Evolutionary conservation across 148 eudicot genomes (phyloP), one percentile per base, ranked within the genome.

Genomic region (Chenopodium album): DNA sequence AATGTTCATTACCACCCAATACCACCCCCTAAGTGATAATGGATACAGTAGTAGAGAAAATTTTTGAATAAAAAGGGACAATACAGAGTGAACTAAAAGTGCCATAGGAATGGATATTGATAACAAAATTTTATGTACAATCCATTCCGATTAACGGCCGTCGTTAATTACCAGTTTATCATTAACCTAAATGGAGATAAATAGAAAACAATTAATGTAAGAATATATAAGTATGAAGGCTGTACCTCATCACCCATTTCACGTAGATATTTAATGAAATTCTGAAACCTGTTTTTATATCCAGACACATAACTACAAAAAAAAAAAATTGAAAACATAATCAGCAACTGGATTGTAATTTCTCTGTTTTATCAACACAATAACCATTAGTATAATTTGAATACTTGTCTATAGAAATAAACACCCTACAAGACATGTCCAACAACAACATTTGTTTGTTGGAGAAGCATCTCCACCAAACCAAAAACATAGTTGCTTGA

Each of bases 171-270:
- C 44, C 44, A 41, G 6, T 41, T 41, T 5, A 41, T 7, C 44
- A 41, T 41, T 41, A 41, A 41, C 44, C 5, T 41, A 41, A 41
- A 0, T 41, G 44, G 44, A 41, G 44, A 41, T 41, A 68, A 34
- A 47, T 67, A 66, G 54, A 11, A 56, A 19, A 67, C 13, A 46
- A 44, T 46, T 41, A 41, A 16, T 66, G 20, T 50, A 37, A 48
- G 16, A n/a, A 52, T 44, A 28, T 23, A 59, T 46, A 34, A 2
- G 31, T 10, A 69, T 11, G n/a, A 79, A 56, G 63, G 84, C 80
- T 19, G 62, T 92, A 95, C 99, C 98, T 95, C 99, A 83, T 95
- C 99, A 23, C 99, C 99, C 99, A 95, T 95, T 90, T 95, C 99
- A 31, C 99, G 91, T 29, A 95, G 89, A 85, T 95, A 91, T 75